phyloP scores from a whole-genome alignment of 2,329 filamentous ascomycete genomes.

The Botrytis elliptica region DNA sequence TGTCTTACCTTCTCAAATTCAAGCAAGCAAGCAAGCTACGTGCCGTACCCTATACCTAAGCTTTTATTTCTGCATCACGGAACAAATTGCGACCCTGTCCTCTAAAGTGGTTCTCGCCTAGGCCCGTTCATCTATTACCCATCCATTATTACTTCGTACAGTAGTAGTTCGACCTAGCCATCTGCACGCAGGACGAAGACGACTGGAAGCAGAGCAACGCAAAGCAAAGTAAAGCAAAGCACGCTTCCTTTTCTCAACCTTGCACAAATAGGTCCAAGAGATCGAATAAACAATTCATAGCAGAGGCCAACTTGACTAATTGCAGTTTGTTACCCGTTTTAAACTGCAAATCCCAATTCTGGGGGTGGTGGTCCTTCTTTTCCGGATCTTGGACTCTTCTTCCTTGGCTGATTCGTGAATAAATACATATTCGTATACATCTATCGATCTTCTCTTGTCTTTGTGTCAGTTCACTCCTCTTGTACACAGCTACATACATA shows the following conservation, averaged over 20 bases:
- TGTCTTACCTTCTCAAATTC: not conserved
- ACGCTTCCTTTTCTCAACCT: not conserved
- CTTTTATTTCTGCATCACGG: conserved; percentile 18
- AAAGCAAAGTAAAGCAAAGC: not conserved
- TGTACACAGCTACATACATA: not conserved
- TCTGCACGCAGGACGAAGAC: conserved; percentile 11
- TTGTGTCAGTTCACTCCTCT: not conserved
- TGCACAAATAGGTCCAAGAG: not conserved
- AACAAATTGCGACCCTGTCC: conserved; percentile 19
- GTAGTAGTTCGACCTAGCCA: not conserved
- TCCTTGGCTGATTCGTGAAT: not conserved
- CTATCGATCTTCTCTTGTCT: not conserved
- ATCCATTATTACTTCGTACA: not conserved
- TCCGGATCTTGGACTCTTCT: not conserved
- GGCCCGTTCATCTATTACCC: conserved; percentile 1
- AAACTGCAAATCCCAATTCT: conserved; percentile 13
- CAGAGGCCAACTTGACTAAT: not conserved
- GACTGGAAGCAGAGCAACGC: not conserved
- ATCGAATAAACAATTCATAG: not conserved
- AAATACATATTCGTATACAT: not conserved
- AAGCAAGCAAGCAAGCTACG: not conserved
- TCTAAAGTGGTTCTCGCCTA: not conserved
- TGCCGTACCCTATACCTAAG: conserved; percentile 5
- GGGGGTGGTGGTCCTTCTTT: not conserved
- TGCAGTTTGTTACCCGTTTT: not conserved